Conservation (phyloP, 306 rosid genomes). For the Dryas drummondii region DNA sequence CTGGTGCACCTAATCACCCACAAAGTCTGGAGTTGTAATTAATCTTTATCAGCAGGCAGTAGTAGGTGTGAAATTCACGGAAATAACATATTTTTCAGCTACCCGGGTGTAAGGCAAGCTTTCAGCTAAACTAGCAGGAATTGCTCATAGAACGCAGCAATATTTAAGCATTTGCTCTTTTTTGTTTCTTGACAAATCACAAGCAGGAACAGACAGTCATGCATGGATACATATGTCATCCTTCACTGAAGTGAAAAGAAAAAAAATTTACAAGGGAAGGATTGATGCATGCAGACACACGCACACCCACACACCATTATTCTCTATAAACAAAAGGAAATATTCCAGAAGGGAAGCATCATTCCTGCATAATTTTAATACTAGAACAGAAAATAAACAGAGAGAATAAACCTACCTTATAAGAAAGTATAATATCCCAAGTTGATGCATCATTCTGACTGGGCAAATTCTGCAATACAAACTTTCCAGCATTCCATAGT, state of each 20-base stretch:
- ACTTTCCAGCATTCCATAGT: constrained; percentile 97
- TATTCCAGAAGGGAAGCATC: background rate
- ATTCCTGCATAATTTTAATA: background rate
- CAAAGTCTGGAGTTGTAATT: background rate
- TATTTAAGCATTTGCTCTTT: background rate
- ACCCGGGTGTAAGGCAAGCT: background rate
- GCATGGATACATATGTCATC: background rate
- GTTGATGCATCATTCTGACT: constrained; percentile 45
- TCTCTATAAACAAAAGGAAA: background rate
- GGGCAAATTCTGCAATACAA: constrained; percentile 84
- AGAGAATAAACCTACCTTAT: constrained; percentile 43
- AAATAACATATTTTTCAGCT: background rate
- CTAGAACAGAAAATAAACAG: background rate
- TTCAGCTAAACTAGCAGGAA: background rate
- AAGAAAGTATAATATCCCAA: constrained; percentile 65
- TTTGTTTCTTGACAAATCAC: background rate
- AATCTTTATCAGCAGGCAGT: background rate
- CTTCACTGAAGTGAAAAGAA: background rate
- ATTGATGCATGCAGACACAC: background rate
- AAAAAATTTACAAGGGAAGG: background rate
- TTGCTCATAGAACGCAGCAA: background rate
- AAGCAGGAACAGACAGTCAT: background rate
- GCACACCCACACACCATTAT: background rate
- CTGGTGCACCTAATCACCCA: background rate
- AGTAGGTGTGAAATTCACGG: background rate